phyloP scores from a whole-genome alignment of 176 grass and related monocot genomes.

The Triticum monococcum region DNA sequence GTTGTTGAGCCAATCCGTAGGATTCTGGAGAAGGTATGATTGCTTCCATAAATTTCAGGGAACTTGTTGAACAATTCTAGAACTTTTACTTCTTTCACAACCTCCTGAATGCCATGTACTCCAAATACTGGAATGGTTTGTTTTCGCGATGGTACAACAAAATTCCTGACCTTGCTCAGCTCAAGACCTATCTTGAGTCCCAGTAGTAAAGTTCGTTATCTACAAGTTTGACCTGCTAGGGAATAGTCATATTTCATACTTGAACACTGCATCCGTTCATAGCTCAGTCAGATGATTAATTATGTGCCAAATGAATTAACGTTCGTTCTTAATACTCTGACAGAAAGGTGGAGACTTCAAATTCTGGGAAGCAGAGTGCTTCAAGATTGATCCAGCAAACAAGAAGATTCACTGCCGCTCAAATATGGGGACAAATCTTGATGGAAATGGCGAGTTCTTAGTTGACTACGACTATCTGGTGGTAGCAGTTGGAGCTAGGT shows the following conservation, averaged over 20 bases:
- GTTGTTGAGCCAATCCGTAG: constrained; percentile 87
- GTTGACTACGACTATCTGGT: constrained; percentile 93
- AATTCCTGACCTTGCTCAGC: background rate
- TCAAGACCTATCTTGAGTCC: background rate
- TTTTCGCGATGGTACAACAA: background rate
- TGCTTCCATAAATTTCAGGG: background rate
- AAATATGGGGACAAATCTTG: constrained; percentile 71
- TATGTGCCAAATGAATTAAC: background rate
- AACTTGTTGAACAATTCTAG: background rate
- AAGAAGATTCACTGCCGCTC: constrained; percentile 80
- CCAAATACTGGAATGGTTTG: background rate
- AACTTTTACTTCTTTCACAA: background rate
- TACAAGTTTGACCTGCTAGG: background rate
- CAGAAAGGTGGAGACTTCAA: constrained; percentile 91
- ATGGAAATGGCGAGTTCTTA: constrained; percentile 79
- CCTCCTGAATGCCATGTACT: background rate
- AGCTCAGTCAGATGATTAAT: background rate
- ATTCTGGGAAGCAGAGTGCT: constrained; percentile 95
- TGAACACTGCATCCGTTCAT: background rate
- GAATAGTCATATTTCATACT: background rate
- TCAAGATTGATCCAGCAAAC: constrained; percentile 76
- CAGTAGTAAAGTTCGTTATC: background rate
- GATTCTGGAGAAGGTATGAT: constrained; percentile 74
- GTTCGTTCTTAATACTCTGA: background rate
- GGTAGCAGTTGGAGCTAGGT: constrained; percentile 70